Base-by-base conservation (phyloP, 345 rosid genomes). In the Reutealis trisperma region DNA sequence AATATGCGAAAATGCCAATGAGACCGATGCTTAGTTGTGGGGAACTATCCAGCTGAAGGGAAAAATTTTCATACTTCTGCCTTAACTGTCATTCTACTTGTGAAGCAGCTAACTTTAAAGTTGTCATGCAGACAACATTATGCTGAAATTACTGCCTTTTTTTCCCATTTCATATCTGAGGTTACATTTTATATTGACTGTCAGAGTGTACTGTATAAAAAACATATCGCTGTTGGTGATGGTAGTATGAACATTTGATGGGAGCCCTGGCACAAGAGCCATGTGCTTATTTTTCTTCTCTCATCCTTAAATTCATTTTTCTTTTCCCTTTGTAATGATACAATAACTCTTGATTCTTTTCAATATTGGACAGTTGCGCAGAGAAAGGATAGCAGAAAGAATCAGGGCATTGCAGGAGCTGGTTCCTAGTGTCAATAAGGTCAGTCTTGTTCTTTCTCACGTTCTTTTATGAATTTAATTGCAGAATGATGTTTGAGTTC, bases 361-460 rank as follows among this genome's bases (percentile, higher is more conserved):
- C 74, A 21, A 74, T 77, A 79, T 73, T 83, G 15, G 72, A 72
- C 94, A 94, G 98, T 85, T 94, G 89, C 95, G 98, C 73, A 84
- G 99, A 72, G 99, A 96, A 84, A 89, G 95, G 83, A 96, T 96
- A 80, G 99, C 99, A 1, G 99, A 96, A 85, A 85, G 99, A 83
- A 96, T 96, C 77, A 89, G 99, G 85, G 98, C 94, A 37, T 58
- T 96, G 88, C 99, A 96, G 80, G 99, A 94, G 77, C 90, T 96
- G 80, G 99, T 96, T 80, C 99, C 99, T 60, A 91, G 94, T 82
- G 98, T 96, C 74, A 96, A 92, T 84, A 96, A 96, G 98, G 99
- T 92, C 51, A 25, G 82, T 82, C 45, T 32, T 18, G n/a, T 42
- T 41, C 64, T 79, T 64, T 79, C 78, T 67, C 58, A 57, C 59